These are phyloP conservation scores for Cercospora zeina DNA, from an alignment of 2,329 filamentous ascomycete genomes.

Conservation along the genomic window DNA sequence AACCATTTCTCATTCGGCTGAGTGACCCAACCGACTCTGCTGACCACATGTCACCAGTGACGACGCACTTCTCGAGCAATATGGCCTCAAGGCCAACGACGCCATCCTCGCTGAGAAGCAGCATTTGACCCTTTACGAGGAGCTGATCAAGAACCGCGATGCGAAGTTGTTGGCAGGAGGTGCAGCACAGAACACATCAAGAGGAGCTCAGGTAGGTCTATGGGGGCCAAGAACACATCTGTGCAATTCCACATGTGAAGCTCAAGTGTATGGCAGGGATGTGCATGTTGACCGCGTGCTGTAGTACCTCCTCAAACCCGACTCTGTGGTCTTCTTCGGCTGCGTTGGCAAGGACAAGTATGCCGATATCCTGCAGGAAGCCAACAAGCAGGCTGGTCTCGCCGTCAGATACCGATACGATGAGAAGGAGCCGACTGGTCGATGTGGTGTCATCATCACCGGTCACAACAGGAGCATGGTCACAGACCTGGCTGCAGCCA, in stretches of 20 bases:
- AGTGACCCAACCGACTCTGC: neutral
- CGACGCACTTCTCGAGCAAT: constrained; percentile 84
- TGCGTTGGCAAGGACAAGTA: constrained; percentile 96
- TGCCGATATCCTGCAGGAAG: constrained; percentile 80
- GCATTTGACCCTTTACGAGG: constrained; percentile 87
- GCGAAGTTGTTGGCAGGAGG: constrained; percentile 95
- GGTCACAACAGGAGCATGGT: constrained; percentile 92
- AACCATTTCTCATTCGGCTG: neutral
- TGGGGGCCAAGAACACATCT: neutral
- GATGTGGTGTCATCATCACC: constrained; percentile 95
- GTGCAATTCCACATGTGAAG: neutral
- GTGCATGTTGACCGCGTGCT: no score
- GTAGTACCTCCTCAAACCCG: constrained; percentile 82
- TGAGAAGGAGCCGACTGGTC: constrained; percentile 77
- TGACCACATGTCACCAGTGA: constrained; percentile 55
- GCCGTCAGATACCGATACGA: constrained; percentile 95
- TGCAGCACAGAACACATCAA: constrained; percentile 94
- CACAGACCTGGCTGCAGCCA: constrained; percentile 93
- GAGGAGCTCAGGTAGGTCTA: constrained; percentile 71
- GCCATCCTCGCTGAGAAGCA: constrained; percentile 94
- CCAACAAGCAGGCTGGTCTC: constrained; percentile 83
- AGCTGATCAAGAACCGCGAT: constrained; percentile 86
- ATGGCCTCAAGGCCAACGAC: constrained; percentile 91
- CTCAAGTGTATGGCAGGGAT: no score
- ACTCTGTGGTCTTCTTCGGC: constrained; percentile 91